phyloP scores from a whole-genome alignment of 106 monocot genomes.

The Acorus calamus region DNA sequence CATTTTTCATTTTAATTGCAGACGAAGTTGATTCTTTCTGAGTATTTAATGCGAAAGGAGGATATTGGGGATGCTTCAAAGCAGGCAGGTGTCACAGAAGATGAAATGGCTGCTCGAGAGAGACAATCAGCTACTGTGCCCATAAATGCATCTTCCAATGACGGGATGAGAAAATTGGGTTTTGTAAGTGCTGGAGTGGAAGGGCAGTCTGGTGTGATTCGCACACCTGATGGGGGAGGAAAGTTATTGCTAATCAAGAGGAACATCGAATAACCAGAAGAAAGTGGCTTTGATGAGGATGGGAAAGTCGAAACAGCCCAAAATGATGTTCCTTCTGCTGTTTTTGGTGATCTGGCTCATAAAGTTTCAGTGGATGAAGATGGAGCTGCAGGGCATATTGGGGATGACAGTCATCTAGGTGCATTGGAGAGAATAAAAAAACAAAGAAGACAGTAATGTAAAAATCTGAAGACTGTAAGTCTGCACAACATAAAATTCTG shows the following conservation, averaged over 20 bases:
- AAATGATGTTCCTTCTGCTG: constrained; percentile 66
- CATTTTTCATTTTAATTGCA: constrained; percentile 33
- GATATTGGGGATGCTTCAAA: constrained; percentile 57
- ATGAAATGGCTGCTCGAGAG: constrained; percentile 88
- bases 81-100: constrained; percentile 41
- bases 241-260: constrained; percentile 40
- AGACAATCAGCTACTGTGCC: constrained; percentile 46
- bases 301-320: constrained; percentile 67
- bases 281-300: constrained; percentile 52
- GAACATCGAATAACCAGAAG: constrained; percentile 93
- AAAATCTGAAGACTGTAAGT: too few species aligned
- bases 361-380: constrained; percentile 21
- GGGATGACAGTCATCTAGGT: constrained; percentile 34
- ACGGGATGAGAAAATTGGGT: constrained; percentile 36
- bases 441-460: constrained; percentile 51
- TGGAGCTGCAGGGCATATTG: constrained; percentile 32
- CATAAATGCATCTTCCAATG: constrained; percentile 16
- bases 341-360: constrained; percentile 77
- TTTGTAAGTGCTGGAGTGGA: constrained; percentile 82
- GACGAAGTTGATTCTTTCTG: constrained; percentile 91
- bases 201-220: constrained; percentile 21
- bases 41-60: constrained; percentile 84
- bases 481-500: too few species aligned
- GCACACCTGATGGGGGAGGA: constrained; percentile 28
- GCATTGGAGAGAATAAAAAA: constrained; percentile 94